Percentiles rank a stretch among this genome's conserved stretches.
Conservation (phyloP, 306 rosid genomes). For the Senna tora region DNA sequence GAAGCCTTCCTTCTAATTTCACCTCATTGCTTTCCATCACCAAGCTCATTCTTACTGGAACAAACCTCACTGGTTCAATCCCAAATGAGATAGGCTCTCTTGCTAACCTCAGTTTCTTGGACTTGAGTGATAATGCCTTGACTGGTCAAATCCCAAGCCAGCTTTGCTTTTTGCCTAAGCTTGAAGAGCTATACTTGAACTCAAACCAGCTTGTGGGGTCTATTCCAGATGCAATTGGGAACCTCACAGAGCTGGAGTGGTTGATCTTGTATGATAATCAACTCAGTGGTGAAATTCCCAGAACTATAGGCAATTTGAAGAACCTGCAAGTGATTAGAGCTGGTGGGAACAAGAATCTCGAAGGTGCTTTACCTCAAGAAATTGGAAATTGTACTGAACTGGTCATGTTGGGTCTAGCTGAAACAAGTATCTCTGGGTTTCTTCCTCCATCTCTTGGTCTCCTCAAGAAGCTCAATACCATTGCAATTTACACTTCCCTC, state of each 20-base stretch:
- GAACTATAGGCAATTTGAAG: slow-evolving; percentile 49
- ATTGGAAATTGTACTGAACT: slow-evolving; percentile 58
- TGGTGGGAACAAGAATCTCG: slow-evolving; percentile 69
- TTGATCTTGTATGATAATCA: slow-evolving; percentile 56
- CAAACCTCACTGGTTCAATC: slow-evolving; percentile 62
- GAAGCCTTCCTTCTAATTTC: slow-evolving; percentile 49
- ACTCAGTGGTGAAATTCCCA: slow-evolving; percentile 54
- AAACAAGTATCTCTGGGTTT: slow-evolving; percentile 60
- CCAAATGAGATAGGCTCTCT: slow-evolving; percentile 53
- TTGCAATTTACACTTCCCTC: slow-evolving; percentile 63
- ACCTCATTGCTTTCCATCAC: slow-evolving; percentile 48
- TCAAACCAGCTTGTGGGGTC: slow-evolving; percentile 58
- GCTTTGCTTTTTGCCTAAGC: slow-evolving; percentile 42
- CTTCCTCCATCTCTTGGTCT: slow-evolving; percentile 54
- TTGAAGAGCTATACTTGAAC: slow-evolving; percentile 49
- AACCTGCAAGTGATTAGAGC: slow-evolving; percentile 56
- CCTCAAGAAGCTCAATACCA: slow-evolving; percentile 53
- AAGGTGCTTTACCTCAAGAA: slow-evolving; percentile 54
- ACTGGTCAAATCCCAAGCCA: slow-evolving; percentile 60
- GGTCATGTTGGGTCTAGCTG: slow-evolving; percentile 62
- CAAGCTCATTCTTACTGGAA: slow-evolving; percentile 49
- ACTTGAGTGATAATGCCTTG: slow-evolving; percentile 58
- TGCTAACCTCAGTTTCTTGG: slow-evolving; percentile 39
- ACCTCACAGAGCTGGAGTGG: slow-evolving; percentile 47
- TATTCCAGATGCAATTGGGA: slow-evolving; percentile 55